Evolutionary conservation across 1,284 basidiomycete species (phyloP).

Genomic region (Sporisorium sorghi): DNA sequence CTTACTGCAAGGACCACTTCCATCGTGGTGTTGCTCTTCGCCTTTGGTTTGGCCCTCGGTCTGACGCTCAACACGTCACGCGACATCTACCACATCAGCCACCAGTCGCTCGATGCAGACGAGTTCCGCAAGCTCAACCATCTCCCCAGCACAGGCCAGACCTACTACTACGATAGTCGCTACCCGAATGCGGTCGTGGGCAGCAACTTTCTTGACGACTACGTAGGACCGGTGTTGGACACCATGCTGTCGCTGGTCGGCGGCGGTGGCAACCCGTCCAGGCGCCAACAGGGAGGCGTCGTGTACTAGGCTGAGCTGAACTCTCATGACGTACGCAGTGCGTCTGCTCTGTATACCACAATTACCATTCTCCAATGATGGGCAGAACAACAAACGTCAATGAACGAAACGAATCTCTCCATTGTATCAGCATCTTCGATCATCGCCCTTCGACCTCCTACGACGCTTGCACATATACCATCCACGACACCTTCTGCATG

Average conservation of each 20-base stretch:
- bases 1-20: constrained; percentile 14
- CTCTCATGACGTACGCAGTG: neutral
- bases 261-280: constrained; percentile 7
- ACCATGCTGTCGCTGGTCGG: constrained; percentile 24
- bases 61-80: constrained; percentile 42
- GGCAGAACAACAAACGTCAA: no score
- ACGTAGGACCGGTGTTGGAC: constrained; percentile 31
- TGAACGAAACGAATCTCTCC: no score
- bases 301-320: constrained; percentile 21
- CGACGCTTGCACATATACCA: constrained; percentile 36
- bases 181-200: constrained; percentile 43
- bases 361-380: constrained; percentile 4
- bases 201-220: constrained; percentile 40
- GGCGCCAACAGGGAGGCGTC: constrained; percentile 12
- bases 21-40: constrained; percentile 20
- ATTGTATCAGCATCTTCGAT: constrained; percentile 23
- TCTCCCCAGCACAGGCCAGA: constrained; percentile 18
- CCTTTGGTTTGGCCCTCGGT: constrained; percentile 32
- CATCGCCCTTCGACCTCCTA: neutral
- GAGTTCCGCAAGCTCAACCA: constrained; percentile 46
- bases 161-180: constrained; percentile 39
- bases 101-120: constrained; percentile 36
- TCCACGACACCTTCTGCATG: neutral
- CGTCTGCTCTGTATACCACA: constrained; percentile 7
- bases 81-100: constrained; percentile 48